Conservation (phyloP, 1,284 basidiomycete genomes). For the Volvariella surrecta region DNA sequence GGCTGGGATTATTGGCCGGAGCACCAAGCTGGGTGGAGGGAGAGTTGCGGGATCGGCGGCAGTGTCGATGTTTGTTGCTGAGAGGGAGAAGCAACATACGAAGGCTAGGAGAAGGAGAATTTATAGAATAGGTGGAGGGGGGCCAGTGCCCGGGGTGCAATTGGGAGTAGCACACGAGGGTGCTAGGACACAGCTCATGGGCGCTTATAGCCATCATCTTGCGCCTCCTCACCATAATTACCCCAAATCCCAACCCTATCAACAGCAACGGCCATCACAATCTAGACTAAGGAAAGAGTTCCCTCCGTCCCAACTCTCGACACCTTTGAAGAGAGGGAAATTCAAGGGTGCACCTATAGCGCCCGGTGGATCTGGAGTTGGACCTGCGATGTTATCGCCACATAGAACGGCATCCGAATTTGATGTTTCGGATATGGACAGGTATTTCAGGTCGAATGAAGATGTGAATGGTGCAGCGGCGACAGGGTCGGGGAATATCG, state of each 20-base stretch:
- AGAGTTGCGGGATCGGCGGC: conserved; percentile 7
- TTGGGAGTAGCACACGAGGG: not conserved
- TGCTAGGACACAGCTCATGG: not conserved
- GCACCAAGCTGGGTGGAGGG: not conserved
- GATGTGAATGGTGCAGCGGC: too few species aligned
- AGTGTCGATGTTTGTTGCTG: conserved; percentile 1
- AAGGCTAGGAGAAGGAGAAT: conserved; percentile 76
- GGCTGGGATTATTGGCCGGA: too few species aligned
- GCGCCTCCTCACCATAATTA: not conserved
- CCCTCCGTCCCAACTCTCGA: conserved; percentile 2
- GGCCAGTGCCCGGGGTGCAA: too few species aligned
- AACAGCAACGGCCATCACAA: not conserved
- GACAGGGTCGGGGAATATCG: too few species aligned
- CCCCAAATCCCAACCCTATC: not conserved
- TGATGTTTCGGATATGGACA: conserved; percentile 68
- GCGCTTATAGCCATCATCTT: not conserved
- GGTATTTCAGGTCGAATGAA: conserved; percentile 57
- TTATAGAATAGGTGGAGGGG: conserved; percentile 52
- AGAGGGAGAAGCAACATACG: conserved; percentile 37
- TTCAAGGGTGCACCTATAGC: conserved; percentile 3
- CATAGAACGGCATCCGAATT: conserved; percentile 47
- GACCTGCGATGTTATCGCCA: conserved; percentile 8
- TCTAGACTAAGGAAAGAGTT: conserved; percentile 1
- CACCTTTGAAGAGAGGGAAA: conserved; percentile 2
- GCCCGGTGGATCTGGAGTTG: conserved; percentile 24